Evolutionary conservation across 768 basidiomycete genomes (phyloP).

Genomic region (Rickenella mellea): DNA sequence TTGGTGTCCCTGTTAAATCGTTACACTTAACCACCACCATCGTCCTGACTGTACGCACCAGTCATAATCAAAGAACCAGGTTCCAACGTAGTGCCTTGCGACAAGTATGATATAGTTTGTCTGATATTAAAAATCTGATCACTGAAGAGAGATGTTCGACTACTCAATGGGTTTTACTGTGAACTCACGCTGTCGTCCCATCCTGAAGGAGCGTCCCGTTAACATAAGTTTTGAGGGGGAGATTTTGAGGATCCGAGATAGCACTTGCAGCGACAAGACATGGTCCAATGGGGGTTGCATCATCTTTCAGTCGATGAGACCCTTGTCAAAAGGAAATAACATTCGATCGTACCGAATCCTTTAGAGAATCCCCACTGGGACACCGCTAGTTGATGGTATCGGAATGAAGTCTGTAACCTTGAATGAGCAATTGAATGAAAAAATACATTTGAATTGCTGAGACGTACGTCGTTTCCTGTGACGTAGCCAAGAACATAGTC

Average conservation of each 20-base stretch:
- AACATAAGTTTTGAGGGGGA: constrained; percentile 52
- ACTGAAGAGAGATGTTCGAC: constrained; percentile 25
- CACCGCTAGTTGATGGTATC: constrained; percentile 69
- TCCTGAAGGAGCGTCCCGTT: constrained; percentile 67
- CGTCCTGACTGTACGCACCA: constrained; percentile 1
- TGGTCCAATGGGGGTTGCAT: constrained; percentile 64
- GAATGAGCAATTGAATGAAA: not conserved
- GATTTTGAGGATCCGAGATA: constrained; percentile 56
- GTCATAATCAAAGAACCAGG: constrained; percentile 80
- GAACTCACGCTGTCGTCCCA: constrained; percentile 64
- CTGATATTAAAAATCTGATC: constrained; percentile 76
- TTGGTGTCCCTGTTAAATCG: constrained; percentile 76
- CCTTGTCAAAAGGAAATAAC: constrained; percentile 17
- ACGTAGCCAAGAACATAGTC: constrained; percentile 84
- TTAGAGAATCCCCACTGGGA: constrained; percentile 89
- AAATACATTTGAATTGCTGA: not conserved
- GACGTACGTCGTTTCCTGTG: constrained; percentile 62
- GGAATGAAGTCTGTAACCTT: constrained; percentile 57
- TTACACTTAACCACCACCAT: too few species aligned
- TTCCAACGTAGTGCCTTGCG: constrained; percentile 75
- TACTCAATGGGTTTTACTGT: not conserved
- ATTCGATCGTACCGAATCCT: constrained; percentile 51
- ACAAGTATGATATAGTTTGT: constrained; percentile 71
- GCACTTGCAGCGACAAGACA: constrained; percentile 59
- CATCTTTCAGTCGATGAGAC: constrained; percentile 12